Evolutionary conservation across 805 yeast genomes (phyloP).

Genomic region (Metschnikowia amazonensis): DNA sequence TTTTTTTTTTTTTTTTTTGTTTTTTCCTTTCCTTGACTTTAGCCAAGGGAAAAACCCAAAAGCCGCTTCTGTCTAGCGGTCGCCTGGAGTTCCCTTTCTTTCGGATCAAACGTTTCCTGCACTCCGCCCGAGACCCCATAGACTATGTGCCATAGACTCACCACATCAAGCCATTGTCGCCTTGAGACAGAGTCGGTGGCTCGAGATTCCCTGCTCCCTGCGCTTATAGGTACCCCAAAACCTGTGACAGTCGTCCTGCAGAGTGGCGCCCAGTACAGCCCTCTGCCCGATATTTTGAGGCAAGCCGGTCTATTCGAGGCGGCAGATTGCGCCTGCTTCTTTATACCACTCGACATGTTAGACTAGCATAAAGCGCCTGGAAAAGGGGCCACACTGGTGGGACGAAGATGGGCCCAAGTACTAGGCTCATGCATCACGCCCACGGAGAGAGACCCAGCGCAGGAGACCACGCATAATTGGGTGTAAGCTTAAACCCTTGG

Average conservation of each 20-base stretch:
- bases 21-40: neutral
- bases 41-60: neutral
- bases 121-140: neutral
- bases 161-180: neutral
- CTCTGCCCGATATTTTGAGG: conserved; percentile 1
- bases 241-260: neutral
- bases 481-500: neutral
- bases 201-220: conserved; percentile 1
- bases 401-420: too few relatives aligned
- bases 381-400: too few relatives aligned
- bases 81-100: conserved; percentile 1
- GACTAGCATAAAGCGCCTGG: neutral
- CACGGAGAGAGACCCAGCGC: neutral
- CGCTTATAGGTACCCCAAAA: conserved; percentile 5
- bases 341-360: neutral
- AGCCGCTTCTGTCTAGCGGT: neutral
- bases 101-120: conserved; percentile 1
- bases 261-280: neutral
- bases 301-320: conserved; percentile 1
- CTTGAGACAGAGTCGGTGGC: neutral
- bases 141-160: neutral
- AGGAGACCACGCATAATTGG: neutral
- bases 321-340: neutral
- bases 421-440: neutral
- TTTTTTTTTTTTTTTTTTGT: too few relatives aligned